Percentiles rank a stretch among this genome's conserved stretches.
phyloP scores from a whole-genome alignment of 768 basidiomycete species.

The Candolleomyces aberdarensis region DNA sequence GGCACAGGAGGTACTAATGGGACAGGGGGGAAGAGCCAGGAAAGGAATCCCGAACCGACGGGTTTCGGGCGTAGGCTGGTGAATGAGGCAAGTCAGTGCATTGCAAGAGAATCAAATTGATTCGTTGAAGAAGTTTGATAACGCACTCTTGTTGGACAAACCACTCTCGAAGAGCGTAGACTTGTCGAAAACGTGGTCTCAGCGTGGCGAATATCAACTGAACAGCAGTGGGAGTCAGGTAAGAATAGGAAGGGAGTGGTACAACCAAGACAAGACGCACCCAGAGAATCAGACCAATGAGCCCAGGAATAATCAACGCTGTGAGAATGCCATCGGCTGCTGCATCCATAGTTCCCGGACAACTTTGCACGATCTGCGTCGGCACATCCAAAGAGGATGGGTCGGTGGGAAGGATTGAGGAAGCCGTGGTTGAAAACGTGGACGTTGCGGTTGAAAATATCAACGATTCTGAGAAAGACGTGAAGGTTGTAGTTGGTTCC shows the following conservation, averaged over 20 bases:
- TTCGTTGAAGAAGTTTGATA: background rate
- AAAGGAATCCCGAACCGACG: slow-evolving; percentile 53
- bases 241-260: background rate
- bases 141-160: slow-evolving; percentile 70
- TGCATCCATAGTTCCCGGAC: slow-evolving; percentile 63
- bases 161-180: slow-evolving; percentile 76
- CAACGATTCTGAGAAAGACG: slow-evolving; percentile 35
- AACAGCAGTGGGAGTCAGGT: slow-evolving; percentile 11
- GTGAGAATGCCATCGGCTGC: slow-evolving; percentile 60
- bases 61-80: slow-evolving; percentile 61
- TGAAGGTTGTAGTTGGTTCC: slow-evolving; percentile 38
- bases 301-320: slow-evolving; percentile 52
- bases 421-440: slow-evolving; percentile 14
- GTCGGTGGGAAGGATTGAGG: slow-evolving; percentile 10
- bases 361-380: slow-evolving; percentile 30
- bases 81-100: background rate
- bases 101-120: background rate
- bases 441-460: slow-evolving; percentile 18
- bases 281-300: slow-evolving; percentile 65
- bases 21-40: slow-evolving; percentile 69
- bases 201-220: slow-evolving; percentile 67
- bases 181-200: slow-evolving; percentile 66
- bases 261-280: slow-evolving; percentile 35
- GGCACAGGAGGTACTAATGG: slow-evolving; percentile 62
- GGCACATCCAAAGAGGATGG: slow-evolving; percentile 19